phyloP scores from a whole-genome alignment of 306 rosid species.

The Betula pendula region DNA sequence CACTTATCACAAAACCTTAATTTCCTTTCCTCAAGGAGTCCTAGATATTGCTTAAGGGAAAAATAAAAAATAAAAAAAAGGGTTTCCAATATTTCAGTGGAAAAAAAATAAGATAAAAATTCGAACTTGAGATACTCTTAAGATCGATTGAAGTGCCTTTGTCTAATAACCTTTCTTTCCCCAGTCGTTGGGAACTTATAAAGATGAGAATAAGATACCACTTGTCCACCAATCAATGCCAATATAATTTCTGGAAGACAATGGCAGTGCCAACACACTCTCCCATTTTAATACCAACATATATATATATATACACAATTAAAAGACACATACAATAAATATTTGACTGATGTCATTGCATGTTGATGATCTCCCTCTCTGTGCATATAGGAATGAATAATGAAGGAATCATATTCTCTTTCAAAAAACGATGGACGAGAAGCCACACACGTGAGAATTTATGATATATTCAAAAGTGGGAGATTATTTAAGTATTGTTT shows the following conservation, averaged over 20 bases:
- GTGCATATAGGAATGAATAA: conserved; percentile 9
- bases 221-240: conserved; percentile 12
- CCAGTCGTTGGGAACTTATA: conserved; percentile 18
- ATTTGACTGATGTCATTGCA: neutral
- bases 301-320: too few species aligned
- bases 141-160: neutral
- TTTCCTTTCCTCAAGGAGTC: too few species aligned
- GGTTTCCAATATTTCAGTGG: neutral
- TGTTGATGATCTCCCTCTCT: neutral
- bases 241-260: neutral
- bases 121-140: conserved; percentile 9
- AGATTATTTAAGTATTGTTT: neutral
- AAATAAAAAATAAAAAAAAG: neutral
- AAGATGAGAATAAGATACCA: conserved; percentile 31
- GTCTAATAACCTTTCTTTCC: conserved; percentile 24
- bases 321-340: too few species aligned
- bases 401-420: conserved; percentile 42
- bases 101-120: neutral
- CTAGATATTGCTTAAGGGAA: too few species aligned
- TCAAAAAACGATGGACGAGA: conserved; percentile 33
- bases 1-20: neutral
- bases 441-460: conserved; percentile 26
- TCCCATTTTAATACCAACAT: conserved; percentile 20
- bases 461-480: conserved; percentile 14
- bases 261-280: too few species aligned